phyloP scores from a whole-genome alignment of 108 stramenopile genomes.

The Seminavis robusta region DNA sequence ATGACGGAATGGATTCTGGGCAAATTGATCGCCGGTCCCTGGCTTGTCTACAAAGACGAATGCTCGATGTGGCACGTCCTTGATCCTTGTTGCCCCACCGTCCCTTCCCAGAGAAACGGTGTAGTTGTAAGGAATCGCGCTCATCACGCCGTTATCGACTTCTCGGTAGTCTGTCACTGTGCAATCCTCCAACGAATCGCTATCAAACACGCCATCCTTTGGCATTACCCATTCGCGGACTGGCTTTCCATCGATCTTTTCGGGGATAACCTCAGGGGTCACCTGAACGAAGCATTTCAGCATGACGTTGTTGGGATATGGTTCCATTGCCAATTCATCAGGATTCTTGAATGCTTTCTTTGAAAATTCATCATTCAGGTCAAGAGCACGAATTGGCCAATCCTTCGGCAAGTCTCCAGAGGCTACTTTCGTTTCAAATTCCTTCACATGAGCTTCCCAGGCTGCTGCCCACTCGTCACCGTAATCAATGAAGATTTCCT shows the following conservation, averaged over 20 bases:
- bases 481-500: slow-evolving; percentile 70
- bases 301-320: slow-evolving; percentile 38
- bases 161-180: slow-evolving; percentile 3
- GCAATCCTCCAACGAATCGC: background rate
- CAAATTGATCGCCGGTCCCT: slow-evolving; percentile 32
- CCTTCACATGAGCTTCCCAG: slow-evolving; percentile 50
- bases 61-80: slow-evolving; percentile 64
- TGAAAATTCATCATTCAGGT: slow-evolving; percentile 29
- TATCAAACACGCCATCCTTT: background rate
- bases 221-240: slow-evolving; percentile 1
- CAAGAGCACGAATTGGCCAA: slow-evolving; percentile 36
- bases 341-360: slow-evolving; percentile 15
- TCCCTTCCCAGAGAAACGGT: slow-evolving; percentile 4
- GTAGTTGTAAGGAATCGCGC: slow-evolving; percentile 9
- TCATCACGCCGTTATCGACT: slow-evolving; percentile 25
- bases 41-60: slow-evolving; percentile 59
- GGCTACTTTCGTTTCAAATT: slow-evolving; percentile 32
- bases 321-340: slow-evolving; percentile 14
- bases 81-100: slow-evolving; percentile 19
- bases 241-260: too few relatives aligned
- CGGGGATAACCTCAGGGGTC: background rate
- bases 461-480: slow-evolving; percentile 72
- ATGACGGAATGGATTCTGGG: slow-evolving; percentile 44
- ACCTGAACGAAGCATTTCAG: slow-evolving; percentile 41
- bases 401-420: slow-evolving; percentile 27